Conservation (phyloP, 495 filamentous ascomycete genomes). For the Neurospora sp. region DNA sequence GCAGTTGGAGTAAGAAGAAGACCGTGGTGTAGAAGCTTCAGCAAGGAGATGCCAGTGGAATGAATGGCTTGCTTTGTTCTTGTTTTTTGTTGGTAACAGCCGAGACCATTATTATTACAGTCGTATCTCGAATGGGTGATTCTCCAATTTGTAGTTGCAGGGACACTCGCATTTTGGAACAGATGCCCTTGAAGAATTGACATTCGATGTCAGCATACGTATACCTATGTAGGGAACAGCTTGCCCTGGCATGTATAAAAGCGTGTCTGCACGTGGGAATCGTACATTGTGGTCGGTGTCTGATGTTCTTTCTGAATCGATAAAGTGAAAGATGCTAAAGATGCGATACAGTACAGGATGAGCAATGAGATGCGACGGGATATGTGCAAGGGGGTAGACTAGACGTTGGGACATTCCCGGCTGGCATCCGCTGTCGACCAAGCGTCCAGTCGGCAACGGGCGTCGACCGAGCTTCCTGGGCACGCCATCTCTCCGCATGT, state of each 20-base stretch:
- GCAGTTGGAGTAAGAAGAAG: background rate
- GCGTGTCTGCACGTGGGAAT: background rate
- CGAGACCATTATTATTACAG: background rate
- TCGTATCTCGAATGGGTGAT: background rate
- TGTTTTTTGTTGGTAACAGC: background rate
- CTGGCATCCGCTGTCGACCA: background rate
- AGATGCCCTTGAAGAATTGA: background rate
- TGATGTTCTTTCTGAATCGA: background rate
- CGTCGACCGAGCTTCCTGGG: background rate
- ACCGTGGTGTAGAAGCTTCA: background rate
- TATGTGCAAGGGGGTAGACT: background rate
- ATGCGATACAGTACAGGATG: background rate
- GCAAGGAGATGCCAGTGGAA: background rate
- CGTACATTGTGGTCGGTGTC: background rate
- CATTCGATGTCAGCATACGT: background rate
- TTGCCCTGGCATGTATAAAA: background rate
- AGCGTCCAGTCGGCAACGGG: background rate
- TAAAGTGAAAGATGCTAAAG: background rate
- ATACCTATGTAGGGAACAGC: background rate
- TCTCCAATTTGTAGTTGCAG: background rate
- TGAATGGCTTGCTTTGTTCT: background rate
- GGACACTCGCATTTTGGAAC: background rate
- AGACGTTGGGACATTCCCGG: background rate
- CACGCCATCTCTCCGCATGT: background rate
- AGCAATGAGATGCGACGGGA: background rate